These are phyloP conservation scores for Trichophyton benhamiae DNA, from an alignment of 2,329 filamentous ascomycete species.

Conservation along the genomic window DNA sequence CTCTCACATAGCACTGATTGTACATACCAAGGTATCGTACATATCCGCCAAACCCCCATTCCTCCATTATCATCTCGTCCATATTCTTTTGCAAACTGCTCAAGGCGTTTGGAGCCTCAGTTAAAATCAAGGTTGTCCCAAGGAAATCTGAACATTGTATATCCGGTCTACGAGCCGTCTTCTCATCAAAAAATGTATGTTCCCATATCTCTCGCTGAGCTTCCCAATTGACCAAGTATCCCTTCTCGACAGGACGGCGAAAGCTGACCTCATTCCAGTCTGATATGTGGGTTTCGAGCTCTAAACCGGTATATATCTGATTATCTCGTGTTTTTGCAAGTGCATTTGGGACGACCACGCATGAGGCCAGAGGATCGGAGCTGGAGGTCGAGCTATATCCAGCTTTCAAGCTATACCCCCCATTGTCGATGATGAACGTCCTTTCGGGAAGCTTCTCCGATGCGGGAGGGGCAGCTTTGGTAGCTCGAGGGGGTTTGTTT, in stretches of 20 bases:
- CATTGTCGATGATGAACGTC: conserved; percentile 88
- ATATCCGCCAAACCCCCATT: conserved; percentile 85
- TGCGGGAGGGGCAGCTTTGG: conserved; percentile 42
- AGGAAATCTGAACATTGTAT: conserved; percentile 46
- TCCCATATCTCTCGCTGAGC: conserved; percentile 94
- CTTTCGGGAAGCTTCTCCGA: conserved; percentile 43
- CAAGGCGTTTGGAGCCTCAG: conserved; percentile 75
- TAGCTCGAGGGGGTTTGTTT: conserved; percentile 23
- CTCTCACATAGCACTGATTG: background rate
- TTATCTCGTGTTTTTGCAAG: conserved; percentile 71
- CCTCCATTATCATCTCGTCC: conserved; percentile 95
- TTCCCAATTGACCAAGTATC: conserved; percentile 94
- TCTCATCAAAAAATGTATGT: conserved; percentile 63
- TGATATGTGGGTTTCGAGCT: conserved; percentile 58
- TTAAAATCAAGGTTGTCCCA: conserved; percentile 71
- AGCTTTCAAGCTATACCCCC: conserved; percentile 81
- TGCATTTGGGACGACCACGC: conserved; percentile 71
- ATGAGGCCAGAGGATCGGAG: conserved; percentile 35
- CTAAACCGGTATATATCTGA: conserved; percentile 65
- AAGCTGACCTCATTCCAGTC: conserved; percentile 87
- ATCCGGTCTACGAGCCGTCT: conserved; percentile 44
- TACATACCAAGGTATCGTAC: conserved; percentile 58
- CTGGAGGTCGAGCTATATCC: conserved; percentile 45
- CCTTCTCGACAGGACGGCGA: conserved; percentile 81
- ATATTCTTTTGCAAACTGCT: conserved; percentile 74